Conservation (phyloP, 164 flowering plant species). For the Vitis labrusca region DNA sequence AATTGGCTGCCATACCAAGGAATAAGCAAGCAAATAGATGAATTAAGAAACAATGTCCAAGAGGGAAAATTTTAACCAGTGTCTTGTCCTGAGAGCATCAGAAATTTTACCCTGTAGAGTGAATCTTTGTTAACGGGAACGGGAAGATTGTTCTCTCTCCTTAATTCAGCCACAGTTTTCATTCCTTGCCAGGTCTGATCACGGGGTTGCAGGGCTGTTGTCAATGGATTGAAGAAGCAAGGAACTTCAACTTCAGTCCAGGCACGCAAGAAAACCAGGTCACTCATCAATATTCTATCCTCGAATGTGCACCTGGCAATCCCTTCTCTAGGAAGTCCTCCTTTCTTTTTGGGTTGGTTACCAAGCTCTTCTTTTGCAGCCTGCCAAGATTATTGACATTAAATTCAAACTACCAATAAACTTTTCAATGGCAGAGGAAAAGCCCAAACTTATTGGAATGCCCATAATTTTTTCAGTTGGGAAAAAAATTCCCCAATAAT, state of each 20-base stretch:
- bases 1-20: constrained; percentile 49
- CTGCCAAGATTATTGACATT: constrained; percentile 35
- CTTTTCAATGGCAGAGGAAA: too few relatives aligned
- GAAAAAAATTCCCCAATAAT: too few relatives aligned
- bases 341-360: constrained; percentile 56
- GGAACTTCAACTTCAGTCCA: constrained; percentile 91
- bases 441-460: too few relatives aligned
- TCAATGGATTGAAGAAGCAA: constrained; percentile 71
- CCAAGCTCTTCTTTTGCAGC: constrained; percentile 88
- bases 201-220: constrained; percentile 88
- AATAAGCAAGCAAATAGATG: background rate
- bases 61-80: too few relatives aligned
- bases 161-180: constrained; percentile 81
- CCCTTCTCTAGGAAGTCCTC: constrained; percentile 67
- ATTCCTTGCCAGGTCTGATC: constrained; percentile 80
- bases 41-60: background rate
- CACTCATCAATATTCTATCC: constrained; percentile 90
- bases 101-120: constrained; percentile 62
- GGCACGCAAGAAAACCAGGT: constrained; percentile 84
- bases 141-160: constrained; percentile 66
- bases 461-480: too few relatives aligned
- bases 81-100: background rate
- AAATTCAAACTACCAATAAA: background rate
- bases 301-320: constrained; percentile 98
- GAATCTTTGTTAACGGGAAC: constrained; percentile 93